These are phyloP conservation scores for Globisporangium orthogonon DNA, from an alignment of 352 stramenopile species.

Conservation along the genomic window DNA sequence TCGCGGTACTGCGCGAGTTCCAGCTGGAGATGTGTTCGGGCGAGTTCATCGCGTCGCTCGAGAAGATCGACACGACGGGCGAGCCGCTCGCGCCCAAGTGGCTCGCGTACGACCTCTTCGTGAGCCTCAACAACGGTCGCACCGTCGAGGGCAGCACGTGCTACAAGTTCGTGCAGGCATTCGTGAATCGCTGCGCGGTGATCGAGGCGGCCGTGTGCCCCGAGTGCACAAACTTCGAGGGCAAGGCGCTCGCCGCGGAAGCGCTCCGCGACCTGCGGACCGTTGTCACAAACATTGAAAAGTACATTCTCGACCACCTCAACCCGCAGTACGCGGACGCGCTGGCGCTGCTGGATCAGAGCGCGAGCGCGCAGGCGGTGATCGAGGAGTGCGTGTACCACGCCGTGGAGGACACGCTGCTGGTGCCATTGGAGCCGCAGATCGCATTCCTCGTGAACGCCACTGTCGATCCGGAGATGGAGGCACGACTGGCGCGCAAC, in stretches of 20 bases:
- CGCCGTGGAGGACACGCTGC: slow-evolving; percentile 72
- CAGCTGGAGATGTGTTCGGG: slow-evolving; percentile 67
- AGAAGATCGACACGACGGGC: slow-evolving; percentile 63
- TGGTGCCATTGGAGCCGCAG: slow-evolving; percentile 67
- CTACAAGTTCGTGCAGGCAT: slow-evolving; percentile 68
- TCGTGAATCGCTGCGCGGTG: slow-evolving; percentile 60
- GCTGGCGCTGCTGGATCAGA: slow-evolving; percentile 53
- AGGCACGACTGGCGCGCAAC: slow-evolving; percentile 45
- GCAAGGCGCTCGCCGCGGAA: slow-evolving; percentile 36
- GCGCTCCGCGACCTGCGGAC: slow-evolving; percentile 61
- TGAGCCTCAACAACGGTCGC: slow-evolving; percentile 53
- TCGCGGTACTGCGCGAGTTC: slow-evolving; percentile 56
- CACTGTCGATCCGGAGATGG: slow-evolving; percentile 51
- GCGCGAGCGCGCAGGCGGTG: slow-evolving; percentile 38
- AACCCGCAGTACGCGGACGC: slow-evolving; percentile 59
- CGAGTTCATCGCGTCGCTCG: slow-evolving; percentile 70
- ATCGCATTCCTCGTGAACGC: slow-evolving; percentile 63
- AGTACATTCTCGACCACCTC: slow-evolving; percentile 64
- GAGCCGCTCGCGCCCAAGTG: slow-evolving; percentile 71
- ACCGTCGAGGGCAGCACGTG: slow-evolving; percentile 69
- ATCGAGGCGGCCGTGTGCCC: slow-evolving; percentile 57
- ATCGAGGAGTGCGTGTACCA: slow-evolving; percentile 68
- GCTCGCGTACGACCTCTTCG: slow-evolving; percentile 71
- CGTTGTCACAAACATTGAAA: slow-evolving; percentile 70
- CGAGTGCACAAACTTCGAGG: slow-evolving; percentile 47